Evolutionary conservation across 257 asterid genomes (phyloP), one percentile per base, ranked within the genome.

Genomic region (Fraxinus cuspidata): DNA sequence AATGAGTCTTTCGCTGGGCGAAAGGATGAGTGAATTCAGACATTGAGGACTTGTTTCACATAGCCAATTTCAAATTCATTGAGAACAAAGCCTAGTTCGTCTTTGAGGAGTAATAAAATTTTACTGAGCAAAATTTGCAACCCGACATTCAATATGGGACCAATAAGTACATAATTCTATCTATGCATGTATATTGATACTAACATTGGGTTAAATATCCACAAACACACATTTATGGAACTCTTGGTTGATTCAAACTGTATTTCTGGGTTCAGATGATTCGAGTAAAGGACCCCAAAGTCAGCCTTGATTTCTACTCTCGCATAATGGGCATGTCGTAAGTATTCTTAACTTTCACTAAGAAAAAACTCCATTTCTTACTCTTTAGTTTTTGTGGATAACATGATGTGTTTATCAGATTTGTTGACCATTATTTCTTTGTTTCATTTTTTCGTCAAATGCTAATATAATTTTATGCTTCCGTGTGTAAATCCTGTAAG

Each of bases 271-370:
- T 83, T 80, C 87, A 96, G 99, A 96, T 96, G 99, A 76, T 93
- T 80, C 89, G 98, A 10, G 90, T 96, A 10, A 93, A 92, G 92
- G 99, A 96, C 81, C 99, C 98, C 3, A 86, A 87, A 96, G 88
- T 72, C 84, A 92, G 97, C 84, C 97, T 95, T 86, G 96, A 95
- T 82, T 95, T 95, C 91, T 96, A 93, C 91, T 87, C 99, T 56
- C 84, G 95, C 71, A 81, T 89, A 38, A 71, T 96, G 97, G 98
- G 98, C 82, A 96, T 96, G 98, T 88, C 93, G 97, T 93, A 85
- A 91, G 97, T 92, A 68, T 80, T 82, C 76, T 65, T 80, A 11
- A 78, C 49, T 51, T 70, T 77, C 51, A 38, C 56, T 29, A 27
- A 31, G 64, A 4, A n/a, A 34, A 38, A 31, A 12, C 32, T 34